Conservation (phyloP, 176 grass and related monocot genomes). For the Olyra latifolia region DNA sequence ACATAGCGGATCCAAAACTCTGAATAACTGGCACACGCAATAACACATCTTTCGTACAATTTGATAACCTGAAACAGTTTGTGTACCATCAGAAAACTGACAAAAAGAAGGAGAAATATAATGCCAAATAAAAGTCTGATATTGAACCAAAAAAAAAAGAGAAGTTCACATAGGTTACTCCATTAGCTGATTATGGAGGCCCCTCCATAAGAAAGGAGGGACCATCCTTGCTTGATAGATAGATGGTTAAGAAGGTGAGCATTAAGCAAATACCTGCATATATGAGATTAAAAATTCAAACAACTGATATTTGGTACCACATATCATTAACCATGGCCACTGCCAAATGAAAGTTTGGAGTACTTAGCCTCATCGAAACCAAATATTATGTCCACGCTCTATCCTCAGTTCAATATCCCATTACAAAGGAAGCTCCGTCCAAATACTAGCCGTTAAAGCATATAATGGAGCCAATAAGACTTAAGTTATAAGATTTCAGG, state of each 20-base stretch:
- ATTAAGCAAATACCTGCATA: constrained; percentile 99
- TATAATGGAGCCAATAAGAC: constrained; percentile 91
- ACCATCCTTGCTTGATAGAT: constrained; percentile 94
- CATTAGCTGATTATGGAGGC: constrained; percentile 92
- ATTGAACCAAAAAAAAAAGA: constrained; percentile 64
- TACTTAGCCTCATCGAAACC: constrained; percentile 99
- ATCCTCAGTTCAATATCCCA: constrained; percentile 97
- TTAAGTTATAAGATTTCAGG: constrained; percentile 78
- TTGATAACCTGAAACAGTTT: constrained; percentile 92
- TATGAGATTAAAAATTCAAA: constrained; percentile 99
- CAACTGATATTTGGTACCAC: constrained; percentile 65
- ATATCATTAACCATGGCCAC: constrained; percentile 94
- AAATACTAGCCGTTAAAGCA: constrained; percentile 90
- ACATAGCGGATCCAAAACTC: constrained; percentile 99
- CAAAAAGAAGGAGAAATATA: constrained; percentile 23
- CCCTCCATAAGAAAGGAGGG: constrained; percentile 90
- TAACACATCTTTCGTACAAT: constrained; percentile 95
- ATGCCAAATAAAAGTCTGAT: constrained; percentile 41
- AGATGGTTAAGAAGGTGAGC: constrained; percentile 99
- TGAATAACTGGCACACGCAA: constrained; percentile 94
- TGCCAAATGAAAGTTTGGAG: constrained; percentile 99
- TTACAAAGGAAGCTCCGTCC: constrained; percentile 94
- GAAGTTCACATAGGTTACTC: constrained; percentile 94
- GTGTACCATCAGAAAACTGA: constrained; percentile 46
- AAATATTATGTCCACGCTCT: constrained; percentile 93